Base-by-base conservation (phyloP, 1,139 yeast species). In the Pichia sp. region DNA sequence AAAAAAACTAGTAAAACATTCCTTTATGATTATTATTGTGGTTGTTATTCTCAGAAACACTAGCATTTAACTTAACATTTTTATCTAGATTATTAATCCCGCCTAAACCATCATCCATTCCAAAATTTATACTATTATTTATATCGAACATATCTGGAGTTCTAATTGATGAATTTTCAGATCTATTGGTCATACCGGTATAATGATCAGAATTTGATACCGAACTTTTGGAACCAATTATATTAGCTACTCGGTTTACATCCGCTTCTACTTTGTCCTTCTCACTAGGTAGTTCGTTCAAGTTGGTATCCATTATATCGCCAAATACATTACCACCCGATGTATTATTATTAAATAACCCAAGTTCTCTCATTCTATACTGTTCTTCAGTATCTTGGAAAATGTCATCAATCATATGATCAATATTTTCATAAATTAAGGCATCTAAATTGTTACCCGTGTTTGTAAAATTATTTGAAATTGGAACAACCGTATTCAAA, bases 351-450 rank as follows among this genome's bases (percentile, higher is more conserved):
- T 37, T 41, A 27, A 49, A 48, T 24, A 51, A 30, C 8, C 45
- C 51, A 29, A 51, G 35, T 7, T 43, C 43, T 6, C 25, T 23
- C 2, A 38, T 7, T 11, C 38, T 39, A 9, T 42, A 25, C 8
- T 34, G 29, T 7, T 39, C 39, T 10, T 27, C 40, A 22, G 31
- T 36, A 29, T 32, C 52, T 10, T 30, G 25, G 6, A 51, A 45
- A 10, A 51, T 46, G 22, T 51, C 53, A 23, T 52, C 51, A 35
- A 52, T 40, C 43, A 50, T 44, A 27, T 30, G 35, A 35, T 49
- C 47, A 20, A 45, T 22, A 40, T 51, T 39, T 16, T 48, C 51
- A 39, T 43, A 48, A 23, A 52, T 35, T 30, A 52, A 42, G 28
- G 42, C 43, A 28, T 43, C 39, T 22, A 47, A 30, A 41, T 45